phyloP scores from a whole-genome alignment of 2,329 filamentous ascomycete genomes.

The Beauveria rudraprayagi region DNA sequence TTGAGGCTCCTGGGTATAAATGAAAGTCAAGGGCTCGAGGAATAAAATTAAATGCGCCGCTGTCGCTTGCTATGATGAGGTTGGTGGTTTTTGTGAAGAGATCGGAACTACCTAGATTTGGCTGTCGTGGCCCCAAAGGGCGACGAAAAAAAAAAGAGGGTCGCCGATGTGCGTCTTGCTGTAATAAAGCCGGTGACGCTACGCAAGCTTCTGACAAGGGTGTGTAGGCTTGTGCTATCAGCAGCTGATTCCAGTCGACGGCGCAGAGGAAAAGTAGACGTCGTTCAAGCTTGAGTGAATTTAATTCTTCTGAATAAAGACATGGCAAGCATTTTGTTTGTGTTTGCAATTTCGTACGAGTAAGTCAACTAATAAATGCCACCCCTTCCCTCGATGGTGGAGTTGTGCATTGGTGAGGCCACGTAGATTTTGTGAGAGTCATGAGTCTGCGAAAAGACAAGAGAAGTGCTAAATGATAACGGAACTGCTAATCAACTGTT shows the following conservation, averaged over 20 bases:
- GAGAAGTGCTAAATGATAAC: no score
- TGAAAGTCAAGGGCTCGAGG: slow-evolving; percentile 3
- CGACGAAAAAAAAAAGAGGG: not conserved
- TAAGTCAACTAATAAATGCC: no score
- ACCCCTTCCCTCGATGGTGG: no score
- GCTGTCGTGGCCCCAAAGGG: slow-evolving; percentile 1
- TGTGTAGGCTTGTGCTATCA: not conserved
- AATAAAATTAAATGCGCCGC: not conserved
- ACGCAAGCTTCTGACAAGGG: not conserved
- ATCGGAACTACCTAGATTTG: not conserved
- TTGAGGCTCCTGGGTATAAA: slow-evolving; percentile 5
- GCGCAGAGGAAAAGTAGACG: no score
- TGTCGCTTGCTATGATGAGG: not conserved
- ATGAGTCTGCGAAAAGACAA: no score
- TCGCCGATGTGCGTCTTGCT: not conserved
- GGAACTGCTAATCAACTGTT: no score
- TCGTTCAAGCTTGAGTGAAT: no score
- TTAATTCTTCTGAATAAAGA: fast-evolving
- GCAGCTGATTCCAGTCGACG: not conserved
- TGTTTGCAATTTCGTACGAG: no score
- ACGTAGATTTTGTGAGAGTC: no score
- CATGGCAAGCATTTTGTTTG: no score
- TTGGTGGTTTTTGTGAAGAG: not conserved
- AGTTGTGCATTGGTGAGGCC: no score
- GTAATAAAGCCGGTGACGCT: not conserved